Conservation (phyloP, 2,329 filamentous ascomycete genomes). For the Arachnomyces sp. region DNA sequence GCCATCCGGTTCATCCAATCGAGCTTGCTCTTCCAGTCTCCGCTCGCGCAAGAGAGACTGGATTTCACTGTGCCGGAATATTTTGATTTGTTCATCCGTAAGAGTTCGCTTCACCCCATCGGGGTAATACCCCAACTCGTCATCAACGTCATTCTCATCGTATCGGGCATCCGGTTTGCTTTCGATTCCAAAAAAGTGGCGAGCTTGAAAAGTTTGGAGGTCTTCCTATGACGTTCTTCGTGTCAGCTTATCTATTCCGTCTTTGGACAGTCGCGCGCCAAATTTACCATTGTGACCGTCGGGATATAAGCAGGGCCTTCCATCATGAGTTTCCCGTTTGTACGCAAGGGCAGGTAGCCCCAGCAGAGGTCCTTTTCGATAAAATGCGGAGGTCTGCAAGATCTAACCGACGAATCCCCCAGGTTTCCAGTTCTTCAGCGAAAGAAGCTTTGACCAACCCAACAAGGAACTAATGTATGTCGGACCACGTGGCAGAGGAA, state of each 20-base stretch:
- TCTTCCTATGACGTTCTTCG: slow-evolving; percentile 43
- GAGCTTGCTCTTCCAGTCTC: slow-evolving; percentile 24
- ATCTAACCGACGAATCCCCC: background rate
- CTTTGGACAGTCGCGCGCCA: too few species aligned
- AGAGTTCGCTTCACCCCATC: slow-evolving; percentile 84
- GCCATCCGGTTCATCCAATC: slow-evolving; percentile 8
- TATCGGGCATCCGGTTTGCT: background rate
- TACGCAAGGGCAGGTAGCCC: too few species aligned
- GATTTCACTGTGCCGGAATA: slow-evolving; percentile 84
- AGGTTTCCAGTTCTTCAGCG: background rate
- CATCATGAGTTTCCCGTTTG: background rate
- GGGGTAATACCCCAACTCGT: slow-evolving; percentile 71
- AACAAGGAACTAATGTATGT: too few species aligned
- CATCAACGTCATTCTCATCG: slow-evolving; percentile 20
- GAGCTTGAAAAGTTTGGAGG: slow-evolving; percentile 48
- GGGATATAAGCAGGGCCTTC: slow-evolving; percentile 20
- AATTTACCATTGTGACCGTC: slow-evolving; percentile 27
- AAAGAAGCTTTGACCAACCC: too few species aligned
- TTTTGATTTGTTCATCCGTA: slow-evolving; percentile 82
- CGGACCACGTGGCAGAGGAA: too few species aligned
- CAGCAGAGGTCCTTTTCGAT: too few species aligned
- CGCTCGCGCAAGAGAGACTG: slow-evolving; percentile 56
- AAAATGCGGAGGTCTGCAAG: background rate
- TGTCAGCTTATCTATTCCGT: too few species aligned
- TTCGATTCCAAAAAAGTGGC: slow-evolving; percentile 44